Base-by-base conservation (phyloP, 2,329 filamentous ascomycete species). In the Fusarium multiceps region DNA sequence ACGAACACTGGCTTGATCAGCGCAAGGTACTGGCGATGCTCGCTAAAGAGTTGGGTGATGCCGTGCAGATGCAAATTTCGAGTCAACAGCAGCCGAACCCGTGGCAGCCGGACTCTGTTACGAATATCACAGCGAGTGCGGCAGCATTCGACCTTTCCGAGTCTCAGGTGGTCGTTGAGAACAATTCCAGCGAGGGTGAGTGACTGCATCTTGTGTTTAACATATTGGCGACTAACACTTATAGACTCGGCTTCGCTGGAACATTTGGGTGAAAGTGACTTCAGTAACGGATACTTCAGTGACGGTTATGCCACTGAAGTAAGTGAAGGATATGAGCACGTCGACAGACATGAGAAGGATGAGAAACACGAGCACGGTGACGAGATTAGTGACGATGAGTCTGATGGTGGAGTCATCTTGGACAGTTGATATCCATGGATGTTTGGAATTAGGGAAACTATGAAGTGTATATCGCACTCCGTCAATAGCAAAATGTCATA, bases 51-150 rank as follows among this genome's bases (percentile, higher is more conserved):
- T 27, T 74, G 32, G 34, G 65, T 6, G 37, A 27, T 13, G 27
- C 45, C 2, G 62, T 69, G 7, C 21, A 56, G 50, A 25, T 42
- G 16, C 41, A 72, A 20, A 68, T 69, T 16, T 32, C 34, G 4
- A 47, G 20, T 6, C 59, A 30, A 20, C 20, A 55, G 40, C 20
- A 25, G 20, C 21, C 34, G 12, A 28, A 37, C 28, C 40, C 56
- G 14, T 62, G 63, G 25, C 71, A 69, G 6, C 40, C 49, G 1
- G 68, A 73, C 43, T 73, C 71, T 18, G 13, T 69, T 11, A 73
- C 71, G 12, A 72, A 61, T 7, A 59, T 71, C 3, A 66, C 70
- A 8, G 32, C 21, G 10, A 55, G 42, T 9, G 53, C 54, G 41
- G 51, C 27, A 2, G 28, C 49, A 12, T 23, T 27, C 12, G 46